phyloP scores from a whole-genome alignment of 306 rosid genomes.

The Vigna nakashimae region DNA sequence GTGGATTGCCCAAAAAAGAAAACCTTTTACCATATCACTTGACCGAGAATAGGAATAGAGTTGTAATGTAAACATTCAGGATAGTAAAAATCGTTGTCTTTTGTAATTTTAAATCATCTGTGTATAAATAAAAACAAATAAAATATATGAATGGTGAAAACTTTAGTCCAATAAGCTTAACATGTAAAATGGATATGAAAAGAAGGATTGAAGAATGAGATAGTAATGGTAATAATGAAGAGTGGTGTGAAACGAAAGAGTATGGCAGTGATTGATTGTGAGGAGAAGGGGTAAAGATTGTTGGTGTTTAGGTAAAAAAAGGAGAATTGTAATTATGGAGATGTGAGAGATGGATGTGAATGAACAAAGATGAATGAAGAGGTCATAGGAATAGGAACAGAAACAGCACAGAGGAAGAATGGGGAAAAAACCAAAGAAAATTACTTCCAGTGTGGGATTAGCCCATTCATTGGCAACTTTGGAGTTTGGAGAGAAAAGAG shows the following conservation, averaged over 20 bases:
- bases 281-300: neutral
- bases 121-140: no score
- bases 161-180: no score
- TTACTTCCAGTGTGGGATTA: slow-evolving; percentile 33
- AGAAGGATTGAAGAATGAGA: no score
- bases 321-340: slow-evolving; percentile 8
- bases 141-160: no score
- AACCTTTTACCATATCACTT: neutral
- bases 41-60: no score
- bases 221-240: no score
- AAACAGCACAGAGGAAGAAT: neutral
- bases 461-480: slow-evolving; percentile 47
- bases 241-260: no score
- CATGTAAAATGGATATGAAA: no score
- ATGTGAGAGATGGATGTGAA: slow-evolving; percentile 30
- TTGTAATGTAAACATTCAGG: no score
- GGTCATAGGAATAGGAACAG: slow-evolving; percentile 22
- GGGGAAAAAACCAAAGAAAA: neutral
- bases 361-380: neutral
- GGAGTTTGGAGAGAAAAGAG: slow-evolving; percentile 29
- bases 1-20: neutral
- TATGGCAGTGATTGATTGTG: neutral
- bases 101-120: no score
- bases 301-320: neutral
- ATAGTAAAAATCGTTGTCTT: no score